Conservation (phyloP, 148 eudicot species). For the Rhododendron ovatum region DNA sequence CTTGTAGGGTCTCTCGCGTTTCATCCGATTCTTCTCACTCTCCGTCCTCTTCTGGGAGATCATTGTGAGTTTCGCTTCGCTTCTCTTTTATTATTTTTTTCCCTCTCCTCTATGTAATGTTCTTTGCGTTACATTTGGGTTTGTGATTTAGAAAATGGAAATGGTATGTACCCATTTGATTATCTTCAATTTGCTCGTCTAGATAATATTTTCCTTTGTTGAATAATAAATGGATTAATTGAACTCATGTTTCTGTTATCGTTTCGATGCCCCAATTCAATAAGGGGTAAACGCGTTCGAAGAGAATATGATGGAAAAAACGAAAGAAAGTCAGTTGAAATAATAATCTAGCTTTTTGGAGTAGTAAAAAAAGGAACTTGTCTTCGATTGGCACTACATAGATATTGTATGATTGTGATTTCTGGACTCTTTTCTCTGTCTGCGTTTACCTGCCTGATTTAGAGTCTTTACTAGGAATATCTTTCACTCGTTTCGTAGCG, state of each 20-base stretch:
- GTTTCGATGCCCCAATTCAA: background rate
- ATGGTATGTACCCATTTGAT: background rate
- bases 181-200: background rate
- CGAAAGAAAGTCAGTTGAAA: background rate
- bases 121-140: background rate
- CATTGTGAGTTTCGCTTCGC: conserved; percentile 48
- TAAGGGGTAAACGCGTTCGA: background rate
- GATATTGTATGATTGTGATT: background rate
- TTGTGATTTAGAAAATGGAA: background rate
- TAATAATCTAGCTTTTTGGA: background rate
- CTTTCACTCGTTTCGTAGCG: background rate
- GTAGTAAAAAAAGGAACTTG: background rate
- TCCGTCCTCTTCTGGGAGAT: conserved; percentile 47
- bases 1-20: conserved; percentile 12
- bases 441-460: background rate
- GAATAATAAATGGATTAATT: too few species aligned
- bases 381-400: background rate
- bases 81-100: background rate
- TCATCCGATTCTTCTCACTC: conserved; percentile 19
- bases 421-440: background rate
- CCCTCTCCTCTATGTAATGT: background rate
- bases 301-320: background rate
- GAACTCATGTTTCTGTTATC: background rate
- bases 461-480: background rate
- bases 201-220: background rate